Conservation (phyloP, 2,329 filamentous ascomycete species). For the Aspergillus calidoustus region DNA sequence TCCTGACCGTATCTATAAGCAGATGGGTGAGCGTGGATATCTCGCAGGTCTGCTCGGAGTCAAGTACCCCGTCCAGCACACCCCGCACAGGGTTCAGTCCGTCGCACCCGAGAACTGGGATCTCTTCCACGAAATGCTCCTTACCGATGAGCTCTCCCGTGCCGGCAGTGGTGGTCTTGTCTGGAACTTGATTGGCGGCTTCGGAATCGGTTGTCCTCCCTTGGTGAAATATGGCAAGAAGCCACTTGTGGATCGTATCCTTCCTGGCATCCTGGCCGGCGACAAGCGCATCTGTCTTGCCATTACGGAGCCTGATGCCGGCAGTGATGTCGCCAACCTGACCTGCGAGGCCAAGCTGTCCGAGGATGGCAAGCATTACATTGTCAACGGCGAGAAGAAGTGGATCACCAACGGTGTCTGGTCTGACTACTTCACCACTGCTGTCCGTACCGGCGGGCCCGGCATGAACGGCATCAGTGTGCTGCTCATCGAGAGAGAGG, state of each 20-base stretch:
- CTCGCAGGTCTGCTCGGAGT: constrained; percentile 86
- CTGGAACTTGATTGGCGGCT: constrained; percentile 97
- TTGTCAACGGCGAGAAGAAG: constrained; percentile 99
- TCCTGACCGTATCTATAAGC: constrained; percentile 87
- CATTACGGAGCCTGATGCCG: constrained; percentile 95
- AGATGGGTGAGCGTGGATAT: constrained; percentile 92
- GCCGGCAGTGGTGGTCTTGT: constrained; percentile 89
- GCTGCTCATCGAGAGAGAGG: constrained; percentile 84
- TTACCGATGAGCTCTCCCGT: constrained; percentile 93
- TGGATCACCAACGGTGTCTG: constrained; percentile 99
- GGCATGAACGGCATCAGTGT: constrained; percentile 94
- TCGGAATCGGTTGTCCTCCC: constrained; percentile 90
- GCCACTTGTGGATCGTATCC: constrained; percentile 79
- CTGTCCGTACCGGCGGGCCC: constrained; percentile 82
- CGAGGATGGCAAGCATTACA: constrained; percentile 97
- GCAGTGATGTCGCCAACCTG: constrained; percentile 91
- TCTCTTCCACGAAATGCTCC: constrained; percentile 94
- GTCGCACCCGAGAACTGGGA: constrained; percentile 93
- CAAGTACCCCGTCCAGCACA: constrained; percentile 75
- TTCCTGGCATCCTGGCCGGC: constrained; percentile 84
- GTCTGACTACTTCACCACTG: constrained; percentile 96
- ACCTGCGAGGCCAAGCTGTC: constrained; percentile 94
- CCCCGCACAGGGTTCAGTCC: constrained; percentile 71
- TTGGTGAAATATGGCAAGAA: constrained; percentile 91
- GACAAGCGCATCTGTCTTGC: constrained; percentile 98